phyloP scores from a whole-genome alignment of 176 grass and related monocot genomes.

The Carex scoparia region DNA sequence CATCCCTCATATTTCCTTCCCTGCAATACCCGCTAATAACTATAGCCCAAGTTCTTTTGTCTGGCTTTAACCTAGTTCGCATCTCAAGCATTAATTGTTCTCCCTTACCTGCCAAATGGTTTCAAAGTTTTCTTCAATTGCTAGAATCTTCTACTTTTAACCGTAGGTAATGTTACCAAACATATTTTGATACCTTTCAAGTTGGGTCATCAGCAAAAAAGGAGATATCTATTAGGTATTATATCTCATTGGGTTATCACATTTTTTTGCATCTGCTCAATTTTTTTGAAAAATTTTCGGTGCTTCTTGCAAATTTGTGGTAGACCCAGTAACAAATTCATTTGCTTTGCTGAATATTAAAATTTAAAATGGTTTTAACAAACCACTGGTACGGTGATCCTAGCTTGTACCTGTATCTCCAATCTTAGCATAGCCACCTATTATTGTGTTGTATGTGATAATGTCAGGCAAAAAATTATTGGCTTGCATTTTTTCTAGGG shows the following conservation, averaged over 20 bases:
- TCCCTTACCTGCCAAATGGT: slow-evolving; percentile 37
- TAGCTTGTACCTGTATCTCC: slow-evolving; percentile 48
- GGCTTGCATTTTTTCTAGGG: slow-evolving; percentile 48
- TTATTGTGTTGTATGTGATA: slow-evolving; percentile 87
- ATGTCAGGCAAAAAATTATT: slow-evolving; percentile 61
- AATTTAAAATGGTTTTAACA: neutral
- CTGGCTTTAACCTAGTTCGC: slow-evolving; percentile 55
- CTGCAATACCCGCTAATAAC: slow-evolving; percentile 79
- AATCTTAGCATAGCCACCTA: slow-evolving; percentile 69
- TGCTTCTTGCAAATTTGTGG: neutral
- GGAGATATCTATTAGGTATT: neutral
- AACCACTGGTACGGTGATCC: neutral
- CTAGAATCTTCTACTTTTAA: neutral
- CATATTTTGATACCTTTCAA: neutral
- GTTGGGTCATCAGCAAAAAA: neutral
- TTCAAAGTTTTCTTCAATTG: neutral
- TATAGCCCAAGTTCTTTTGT: slow-evolving; percentile 86
- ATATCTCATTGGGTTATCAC: neutral
- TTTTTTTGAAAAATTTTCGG: neutral
- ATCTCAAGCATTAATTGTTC: slow-evolving; percentile 71
- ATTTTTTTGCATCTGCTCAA: neutral
- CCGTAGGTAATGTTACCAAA: neutral
- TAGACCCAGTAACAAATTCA: neutral
- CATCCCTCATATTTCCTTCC: slow-evolving; percentile 77
- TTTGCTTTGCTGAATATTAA: neutral